Evolutionary conservation across 2,329 filamentous ascomycete genomes (phyloP), one percentile per base, ranked within the genome.

Genomic region (Coniochaeta ligniaria): DNA sequence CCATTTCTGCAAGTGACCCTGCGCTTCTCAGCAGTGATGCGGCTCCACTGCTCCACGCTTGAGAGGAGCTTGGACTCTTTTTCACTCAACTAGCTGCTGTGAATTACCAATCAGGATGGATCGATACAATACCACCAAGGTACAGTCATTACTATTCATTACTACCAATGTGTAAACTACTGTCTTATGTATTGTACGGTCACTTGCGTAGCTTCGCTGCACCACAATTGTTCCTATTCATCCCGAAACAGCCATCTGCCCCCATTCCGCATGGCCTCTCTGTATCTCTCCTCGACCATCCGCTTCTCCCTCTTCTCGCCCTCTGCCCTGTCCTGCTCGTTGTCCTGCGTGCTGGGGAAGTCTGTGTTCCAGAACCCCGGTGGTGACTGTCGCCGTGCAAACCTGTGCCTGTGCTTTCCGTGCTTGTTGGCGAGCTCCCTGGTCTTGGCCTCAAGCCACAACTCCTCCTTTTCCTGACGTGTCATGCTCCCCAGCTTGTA

Each of bases 341-440:
- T 75, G 73, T 97, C 91, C 71, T 98, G 95, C 1, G 95, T 97
- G 28, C 78, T 86, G 1, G 94, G 93, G 71, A 99, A 96, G 66
- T 96, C 94, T 1, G 89, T 83, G 59, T 91, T 82, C 95, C 95
- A 99, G 71, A 91, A 98, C 0, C 92, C 93, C 1, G 92, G 91
- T 14, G 95, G 93, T 11, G 89, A 91, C 52, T 77, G 80, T 63
- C 84, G 81, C 58, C 92, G 83, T 62, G 87, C 83, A 72, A 89
- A 92, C 31, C 86, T 81, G 66, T 94, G 84, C 60, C 89, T 83
- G 73, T 97, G 93, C 70, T 82, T 91, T 6, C 92, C 92, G 71
- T 85, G 86, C 63, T 84, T 82, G 68, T 93, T 87, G 1, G 93
- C 89, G 64, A 96, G 77, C 57, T 87, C 80, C 69, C 85, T 83